A percentile compares a stretch with the other conserved stretches of the same genome.
Conservation (phyloP, 2,329 filamentous ascomycete genomes). For the Colletotrichum filicis region DNA sequence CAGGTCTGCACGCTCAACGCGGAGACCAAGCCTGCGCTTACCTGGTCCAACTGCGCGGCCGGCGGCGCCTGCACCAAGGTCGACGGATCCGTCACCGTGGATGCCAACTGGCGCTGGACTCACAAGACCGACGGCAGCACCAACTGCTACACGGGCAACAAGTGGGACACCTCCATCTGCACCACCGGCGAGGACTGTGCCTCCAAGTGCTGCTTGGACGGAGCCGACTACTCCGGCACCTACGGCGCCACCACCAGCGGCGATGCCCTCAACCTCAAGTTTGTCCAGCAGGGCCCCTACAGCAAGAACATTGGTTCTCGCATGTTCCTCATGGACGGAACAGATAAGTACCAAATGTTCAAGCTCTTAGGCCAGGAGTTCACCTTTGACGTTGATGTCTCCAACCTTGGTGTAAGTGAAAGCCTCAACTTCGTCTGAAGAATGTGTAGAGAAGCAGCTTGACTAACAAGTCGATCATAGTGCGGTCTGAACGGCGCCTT, state of each 20-base stretch:
- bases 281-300: conserved; percentile 64
- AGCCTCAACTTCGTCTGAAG: no score
- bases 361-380: conserved; percentile 74
- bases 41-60: conserved; percentile 63
- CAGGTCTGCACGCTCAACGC: conserved; percentile 59
- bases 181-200: conserved; percentile 56
- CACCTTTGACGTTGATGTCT: conserved; percentile 78
- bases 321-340: conserved; percentile 71
- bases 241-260: conserved; percentile 65
- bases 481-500: conserved; percentile 80
- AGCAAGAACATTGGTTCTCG: conserved; percentile 64
- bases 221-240: conserved; percentile 61
- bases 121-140: conserved; percentile 56
- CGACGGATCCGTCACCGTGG: conserved; percentile 62
- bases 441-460: no score
- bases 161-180: conserved; percentile 55
- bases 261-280: conserved; percentile 64
- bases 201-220: conserved; percentile 62
- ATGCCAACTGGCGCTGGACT: conserved; percentile 72
- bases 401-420: conserved; percentile 54
- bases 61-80: conserved; percentile 61
- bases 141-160: conserved; percentile 69
- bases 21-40: conserved; percentile 64
- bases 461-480: conserved; percentile 42
- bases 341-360: conserved; percentile 73